Percentiles rank a stretch among this genome's conserved stretches.
These are phyloP conservation scores for Clitocybe nebularis DNA, from an alignment of 1,284 basidiomycete genomes.

Conservation along the genomic window DNA sequence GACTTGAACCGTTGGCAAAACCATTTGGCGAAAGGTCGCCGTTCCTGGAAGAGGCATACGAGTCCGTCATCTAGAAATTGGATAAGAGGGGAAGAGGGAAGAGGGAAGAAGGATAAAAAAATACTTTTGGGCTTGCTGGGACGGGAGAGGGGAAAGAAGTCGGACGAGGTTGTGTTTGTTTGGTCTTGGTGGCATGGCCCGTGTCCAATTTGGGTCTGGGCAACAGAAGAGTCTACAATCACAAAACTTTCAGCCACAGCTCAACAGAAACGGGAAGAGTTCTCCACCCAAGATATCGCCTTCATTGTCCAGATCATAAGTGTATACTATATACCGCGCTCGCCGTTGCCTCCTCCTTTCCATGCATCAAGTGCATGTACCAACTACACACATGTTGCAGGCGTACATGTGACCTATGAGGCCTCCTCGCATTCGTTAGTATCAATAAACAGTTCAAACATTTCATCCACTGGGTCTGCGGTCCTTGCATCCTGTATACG, in stretches of 20 bases:
- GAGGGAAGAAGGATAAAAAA: slow-evolving; percentile 32
- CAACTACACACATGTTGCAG: neutral
- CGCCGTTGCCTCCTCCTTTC: neutral
- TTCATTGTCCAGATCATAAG: too few relatives aligned
- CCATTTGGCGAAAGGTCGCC: slow-evolving; percentile 60
- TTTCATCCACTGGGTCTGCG: slow-evolving; percentile 21
- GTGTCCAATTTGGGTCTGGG: slow-evolving; percentile 39
- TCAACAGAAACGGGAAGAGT: slow-evolving; percentile 4
- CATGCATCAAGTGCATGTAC: slow-evolving; percentile 8
- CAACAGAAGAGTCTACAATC: slow-evolving; percentile 32
- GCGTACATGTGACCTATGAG: slow-evolving; percentile 11
- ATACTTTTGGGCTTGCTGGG: slow-evolving; percentile 43
- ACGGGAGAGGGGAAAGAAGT: slow-evolving; percentile 51
- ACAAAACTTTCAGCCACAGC: slow-evolving; percentile 10
- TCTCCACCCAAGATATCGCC: slow-evolving; percentile 20
- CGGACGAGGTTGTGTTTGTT: slow-evolving; percentile 41
- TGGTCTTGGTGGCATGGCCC: slow-evolving; percentile 32
- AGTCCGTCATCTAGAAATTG: slow-evolving; percentile 61
- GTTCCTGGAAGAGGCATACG: slow-evolving; percentile 62
- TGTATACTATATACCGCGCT: neutral
- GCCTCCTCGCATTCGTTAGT: slow-evolving; percentile 25
- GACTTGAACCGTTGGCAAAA: slow-evolving; percentile 54
- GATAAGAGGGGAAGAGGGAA: slow-evolving; percentile 23
- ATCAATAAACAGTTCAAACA: slow-evolving; percentile 40
- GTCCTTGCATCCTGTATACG: slow-evolving; percentile 1